A percentile compares a stretch with the other conserved stretches of the same genome.
Conservation (phyloP, 2,329 filamentous ascomycete genomes). For the Thelonectria rubi region DNA sequence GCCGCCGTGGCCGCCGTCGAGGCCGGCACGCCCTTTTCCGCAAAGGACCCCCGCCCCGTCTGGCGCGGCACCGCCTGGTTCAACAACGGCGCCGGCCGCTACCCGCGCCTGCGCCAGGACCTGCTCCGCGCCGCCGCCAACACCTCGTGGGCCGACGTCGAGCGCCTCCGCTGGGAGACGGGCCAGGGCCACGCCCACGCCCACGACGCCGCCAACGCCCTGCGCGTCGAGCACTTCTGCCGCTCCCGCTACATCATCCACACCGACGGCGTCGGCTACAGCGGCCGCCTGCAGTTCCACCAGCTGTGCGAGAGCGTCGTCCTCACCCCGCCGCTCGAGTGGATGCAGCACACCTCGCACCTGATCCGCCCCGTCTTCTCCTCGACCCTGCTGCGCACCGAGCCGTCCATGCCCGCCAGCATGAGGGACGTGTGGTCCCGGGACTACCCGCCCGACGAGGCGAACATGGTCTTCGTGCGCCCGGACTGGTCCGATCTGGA, state of each 20-base stretch:
- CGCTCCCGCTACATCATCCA: slow-evolving; percentile 60
- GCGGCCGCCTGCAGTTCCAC: slow-evolving; percentile 60
- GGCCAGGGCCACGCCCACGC: too few relatives aligned
- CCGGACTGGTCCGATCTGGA: slow-evolving; percentile 62
- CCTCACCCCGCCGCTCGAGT: slow-evolving; percentile 57
- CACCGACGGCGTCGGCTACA: slow-evolving; percentile 64
- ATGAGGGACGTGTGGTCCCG: slow-evolving; percentile 50
- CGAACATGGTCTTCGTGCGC: slow-evolving; percentile 60
- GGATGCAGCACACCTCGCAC: slow-evolving; percentile 61
- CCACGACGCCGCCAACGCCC: slow-evolving; percentile 52
- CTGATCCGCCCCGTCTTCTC: slow-evolving; percentile 57
- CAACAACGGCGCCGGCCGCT: slow-evolving; percentile 51
- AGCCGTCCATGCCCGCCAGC: background rate
- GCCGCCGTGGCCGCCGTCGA: slow-evolving; percentile 52
- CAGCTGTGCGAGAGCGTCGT: slow-evolving; percentile 60
- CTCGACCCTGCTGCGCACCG: slow-evolving; percentile 35
- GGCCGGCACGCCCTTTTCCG: slow-evolving; percentile 21
- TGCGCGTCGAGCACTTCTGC: slow-evolving; percentile 61
- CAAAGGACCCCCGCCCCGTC: slow-evolving; percentile 55
- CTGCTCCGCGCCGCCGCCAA: slow-evolving; percentile 48
- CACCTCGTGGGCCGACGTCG: slow-evolving; percentile 59
- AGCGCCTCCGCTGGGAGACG: slow-evolving; percentile 50
- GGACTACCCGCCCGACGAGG: slow-evolving; percentile 47
- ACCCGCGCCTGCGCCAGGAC: slow-evolving; percentile 52
- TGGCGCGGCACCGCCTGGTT: slow-evolving; percentile 64